Evolutionary conservation across 2,329 filamentous ascomycete species (phyloP).

Genomic region (Fusarium decemcellulare): DNA sequence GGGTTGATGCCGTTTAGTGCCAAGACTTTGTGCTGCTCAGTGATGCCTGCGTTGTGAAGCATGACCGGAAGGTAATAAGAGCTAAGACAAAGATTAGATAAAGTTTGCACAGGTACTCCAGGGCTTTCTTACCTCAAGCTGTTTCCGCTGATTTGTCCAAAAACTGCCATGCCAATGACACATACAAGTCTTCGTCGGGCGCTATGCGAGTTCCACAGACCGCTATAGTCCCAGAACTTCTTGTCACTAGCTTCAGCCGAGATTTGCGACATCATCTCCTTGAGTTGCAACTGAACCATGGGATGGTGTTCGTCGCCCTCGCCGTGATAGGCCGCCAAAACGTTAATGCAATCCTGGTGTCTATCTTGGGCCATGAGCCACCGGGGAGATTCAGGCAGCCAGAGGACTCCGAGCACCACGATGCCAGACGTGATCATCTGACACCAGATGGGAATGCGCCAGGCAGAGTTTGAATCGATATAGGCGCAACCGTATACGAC

Average conservation of each 20-base stretch:
- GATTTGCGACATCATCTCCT: conserved; percentile 63
- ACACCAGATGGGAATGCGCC: conserved; percentile 66
- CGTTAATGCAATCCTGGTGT: conserved; percentile 56
- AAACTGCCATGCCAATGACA: conserved; percentile 65
- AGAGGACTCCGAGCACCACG: conserved; percentile 59
- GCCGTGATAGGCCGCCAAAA: conserved; percentile 66
- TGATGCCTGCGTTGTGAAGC: conserved; percentile 67
- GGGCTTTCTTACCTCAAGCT: conserved; percentile 48
- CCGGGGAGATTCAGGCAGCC: conserved; percentile 63
- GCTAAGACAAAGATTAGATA: conserved; percentile 16
- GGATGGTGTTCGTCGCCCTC: conserved; percentile 64
- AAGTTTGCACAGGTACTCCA: no score
- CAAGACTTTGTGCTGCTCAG: conserved; percentile 60
- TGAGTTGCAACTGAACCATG: conserved; percentile 66
- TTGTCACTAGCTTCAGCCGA: conserved; percentile 66
- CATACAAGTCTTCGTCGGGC: conserved; percentile 65
- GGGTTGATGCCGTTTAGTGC: conserved; percentile 68
- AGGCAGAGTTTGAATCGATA: conserved; percentile 54
- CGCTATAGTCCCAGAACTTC: conserved; percentile 69
- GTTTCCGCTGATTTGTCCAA: conserved; percentile 68
- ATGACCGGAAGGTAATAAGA: conserved; percentile 70
- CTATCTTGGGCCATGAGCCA: conserved; percentile 61
- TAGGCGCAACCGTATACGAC: conserved; percentile 66
- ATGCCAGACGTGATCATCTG: conserved; percentile 66
- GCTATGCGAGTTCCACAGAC: conserved; percentile 64